Base-by-base conservation (phyloP, 495 filamentous ascomycete species). In the Aspergillus diversus region DNA sequence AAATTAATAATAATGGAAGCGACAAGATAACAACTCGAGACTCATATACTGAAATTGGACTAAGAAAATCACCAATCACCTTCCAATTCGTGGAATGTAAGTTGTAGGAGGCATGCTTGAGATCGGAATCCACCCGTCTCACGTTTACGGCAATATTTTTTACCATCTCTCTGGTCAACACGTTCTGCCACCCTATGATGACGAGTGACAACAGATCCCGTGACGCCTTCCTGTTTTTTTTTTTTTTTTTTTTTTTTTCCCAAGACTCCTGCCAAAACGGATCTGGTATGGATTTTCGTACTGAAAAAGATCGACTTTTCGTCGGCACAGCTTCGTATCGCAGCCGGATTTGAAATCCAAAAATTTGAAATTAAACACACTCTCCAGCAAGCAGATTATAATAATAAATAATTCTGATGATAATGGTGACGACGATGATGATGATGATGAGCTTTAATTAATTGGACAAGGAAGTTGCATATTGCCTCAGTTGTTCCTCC, bases 221-320 rank as follows among this genome's bases (percentile, higher is more conserved):
- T 61, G 59, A 61, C 39, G 8, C 9, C n/a, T 35, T 15, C 17
- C 39, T 32, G 5, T 34, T n/a, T 54, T 42, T 48, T 15, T 35
- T 47, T 34, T 13, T 34, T n/a, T 54, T 54, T 53, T 53, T 32
- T 33, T 9, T 11, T 5, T 33, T 53, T 15, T 53, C 32, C 51
- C 34, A 11, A 34, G 32, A 13, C 27, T 34, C 21, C 12, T 33
- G 21, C 49, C 49, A 46, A 35, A 43, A 27, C 50, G n/a, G 43
- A 63, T 55, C 11, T 34, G 63, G 57, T 7, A 57, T 60, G 32
- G 57, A 64, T 64, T 43, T 27, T 31, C 57, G 12, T 49, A 5
- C 34, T 13, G 47, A 16, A 17, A n/a, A 43, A 27, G 39, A 43
- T 43, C 46, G 46, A 49, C 46, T 21, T 17, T 17, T 16, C 47